A percentile compares a stretch with the other conserved stretches of the same genome.
phyloP scores from a whole-genome alignment of 1,139 yeast genomes.

The Candida sp. region DNA sequence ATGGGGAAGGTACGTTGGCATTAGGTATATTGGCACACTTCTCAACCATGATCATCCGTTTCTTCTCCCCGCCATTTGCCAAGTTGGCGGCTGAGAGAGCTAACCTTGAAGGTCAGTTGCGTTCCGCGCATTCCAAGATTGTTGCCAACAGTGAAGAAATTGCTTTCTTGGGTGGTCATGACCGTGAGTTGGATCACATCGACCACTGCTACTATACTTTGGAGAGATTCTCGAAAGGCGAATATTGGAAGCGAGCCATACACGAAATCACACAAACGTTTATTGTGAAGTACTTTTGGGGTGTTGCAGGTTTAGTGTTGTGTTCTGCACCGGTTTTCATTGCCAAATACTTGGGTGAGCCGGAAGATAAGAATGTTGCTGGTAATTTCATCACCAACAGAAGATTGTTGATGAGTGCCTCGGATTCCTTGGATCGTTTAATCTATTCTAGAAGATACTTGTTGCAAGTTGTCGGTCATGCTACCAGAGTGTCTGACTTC shows the following conservation, averaged over 20 bases:
- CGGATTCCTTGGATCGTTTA: conserved; percentile 88
- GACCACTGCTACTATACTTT: conserved; percentile 84
- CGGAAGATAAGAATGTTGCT: conserved; percentile 57
- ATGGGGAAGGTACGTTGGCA: conserved; percentile 85
- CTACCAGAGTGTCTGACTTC: conserved; percentile 75
- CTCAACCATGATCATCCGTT: conserved; percentile 73
- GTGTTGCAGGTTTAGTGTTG: conserved; percentile 88
- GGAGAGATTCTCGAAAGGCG: conserved; percentile 79
- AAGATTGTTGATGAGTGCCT: conserved; percentile 81
- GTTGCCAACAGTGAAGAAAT: conserved; percentile 85
- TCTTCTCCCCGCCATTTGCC: conserved; percentile 92
- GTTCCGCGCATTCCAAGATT: conserved; percentile 81
- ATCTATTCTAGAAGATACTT: conserved; percentile 86
- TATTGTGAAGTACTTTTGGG: conserved; percentile 93
- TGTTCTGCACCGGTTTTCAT: conserved; percentile 93
- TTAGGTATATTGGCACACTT: conserved; percentile 83
- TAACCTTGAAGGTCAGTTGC: conserved; percentile 82
- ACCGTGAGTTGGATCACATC: conserved; percentile 75
- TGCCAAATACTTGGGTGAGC: conserved; percentile 55
- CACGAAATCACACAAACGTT: conserved; percentile 83
- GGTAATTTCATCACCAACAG: conserved; percentile 91
- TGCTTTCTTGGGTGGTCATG: conserved; percentile 84
- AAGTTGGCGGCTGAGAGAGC: conserved; percentile 81
- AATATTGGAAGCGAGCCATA: conserved; percentile 74
- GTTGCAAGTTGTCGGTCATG: conserved; percentile 86